Base-by-base conservation (phyloP, 305 asterid species). In the Ajuga reptans region DNA sequence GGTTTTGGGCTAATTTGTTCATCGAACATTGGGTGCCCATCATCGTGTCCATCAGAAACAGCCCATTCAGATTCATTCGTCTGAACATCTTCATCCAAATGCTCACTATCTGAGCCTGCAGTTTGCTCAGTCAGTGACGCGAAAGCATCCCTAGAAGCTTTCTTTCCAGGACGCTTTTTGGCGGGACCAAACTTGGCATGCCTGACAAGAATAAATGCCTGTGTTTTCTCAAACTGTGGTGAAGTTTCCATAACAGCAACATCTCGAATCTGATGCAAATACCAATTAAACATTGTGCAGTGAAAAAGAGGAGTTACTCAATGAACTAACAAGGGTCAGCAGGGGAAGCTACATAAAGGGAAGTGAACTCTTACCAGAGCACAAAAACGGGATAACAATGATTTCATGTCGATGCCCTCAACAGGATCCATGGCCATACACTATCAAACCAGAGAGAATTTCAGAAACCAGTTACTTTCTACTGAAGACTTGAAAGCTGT, bases 161-260 rank as follows among this genome's bases (percentile, higher is more conserved):
- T 88, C 81, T 85, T 87, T 75, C 77, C 84, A 0, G 87, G 69
- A n/a, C 89, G 84, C 63, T 79, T 85, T 73, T 85, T 92, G 29
- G 75, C 16, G 46, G 86, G 85, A 9, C 98, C 97, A 62, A 80
- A 88, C 79, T 88, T 92, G 72, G 78, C 39, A 64, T 92, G 98
- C 80, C 97, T 82, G 36, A 84, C 82, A 47, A 92, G 72, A n/a
- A 87, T 17, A 68, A 65, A 92, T 16, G 93, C 95, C 80, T 85
- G 89, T 73, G 86, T 83, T 57, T 81, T 83, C 76, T 88, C 95
- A 41, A 79, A 83, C 72, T 72, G 75, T 9, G 86, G 86, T 46
- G 71, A 83, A 79, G 83, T 72, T 83, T 92, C 98, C 56, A 72
- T 54, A 47, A 78, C 15, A 5, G 93, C 84, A 73, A 85, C 71